phyloP scores from a whole-genome alignment of 176 grass and related monocot species.

The Aegilops umbellulata region DNA sequence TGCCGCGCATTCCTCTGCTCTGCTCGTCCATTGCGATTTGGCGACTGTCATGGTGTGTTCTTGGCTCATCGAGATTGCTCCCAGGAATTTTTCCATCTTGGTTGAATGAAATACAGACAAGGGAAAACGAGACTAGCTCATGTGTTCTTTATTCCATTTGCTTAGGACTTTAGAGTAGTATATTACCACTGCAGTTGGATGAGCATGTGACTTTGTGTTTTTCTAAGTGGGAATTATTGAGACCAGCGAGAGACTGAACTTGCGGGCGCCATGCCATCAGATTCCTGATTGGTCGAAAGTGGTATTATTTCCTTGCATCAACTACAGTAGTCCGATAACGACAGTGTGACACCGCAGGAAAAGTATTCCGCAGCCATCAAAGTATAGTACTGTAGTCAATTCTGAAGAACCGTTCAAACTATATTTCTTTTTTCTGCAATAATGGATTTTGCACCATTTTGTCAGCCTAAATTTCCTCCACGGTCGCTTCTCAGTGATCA shows the following conservation, averaged over 20 bases:
- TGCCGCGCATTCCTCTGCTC: background rate
- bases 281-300: background rate
- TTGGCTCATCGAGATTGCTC: background rate
- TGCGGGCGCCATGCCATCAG: background rate
- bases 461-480: background rate
- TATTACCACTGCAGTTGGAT: background rate
- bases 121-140: background rate
- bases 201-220: slow-evolving; percentile 1
- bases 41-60: background rate
- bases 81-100: background rate
- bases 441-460: background rate
- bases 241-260: background rate
- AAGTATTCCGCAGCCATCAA: background rate
- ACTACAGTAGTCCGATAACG: slow-evolving; percentile 3
- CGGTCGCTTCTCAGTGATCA: background rate
- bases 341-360: background rate
- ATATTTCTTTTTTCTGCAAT: background rate
- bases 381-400: background rate
- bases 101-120: background rate
- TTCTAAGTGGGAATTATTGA: background rate
- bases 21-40: background rate
- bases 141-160: background rate
- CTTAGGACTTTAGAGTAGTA: background rate
- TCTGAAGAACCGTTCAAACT: background rate
- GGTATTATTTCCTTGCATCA: background rate